Base-by-base conservation (phyloP, 2,329 filamentous ascomycete species). In the Tolypocladium sp. region DNA sequence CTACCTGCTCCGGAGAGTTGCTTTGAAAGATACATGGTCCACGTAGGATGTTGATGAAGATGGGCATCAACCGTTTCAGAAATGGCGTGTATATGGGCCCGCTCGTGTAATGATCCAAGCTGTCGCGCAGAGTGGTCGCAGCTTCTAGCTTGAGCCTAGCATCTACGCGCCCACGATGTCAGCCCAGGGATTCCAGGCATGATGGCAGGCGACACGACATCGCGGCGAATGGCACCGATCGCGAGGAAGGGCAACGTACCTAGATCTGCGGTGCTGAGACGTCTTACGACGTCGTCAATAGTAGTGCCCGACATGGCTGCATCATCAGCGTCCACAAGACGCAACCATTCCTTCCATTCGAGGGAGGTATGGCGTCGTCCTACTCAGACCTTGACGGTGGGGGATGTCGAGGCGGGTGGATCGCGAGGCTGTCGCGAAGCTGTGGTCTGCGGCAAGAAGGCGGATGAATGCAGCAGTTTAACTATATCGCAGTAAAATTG, bases 1-100 rank as follows among this genome's bases (percentile, higher is more conserved):
- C 71, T 74, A 92, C 89, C 82, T 97, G 94, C 70, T 99, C 94
- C 57, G 86, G 82, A 2, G 91, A 95, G 68, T 88, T 91, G 72
- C 90, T 96, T 66, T 93, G 88, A 71, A 99, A 97, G 64, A 95
- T 90, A 44, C 92, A 92, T 68, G 89, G 87, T 58, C 91, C 91
- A 69, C 88, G 87, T 57, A 99, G 79, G 58, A 96, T 90, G 71
- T 83, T 86, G 70, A 94, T 84, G 76, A 97, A 94, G 40, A 96
- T 85, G 44, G 94, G 94, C 77, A 97, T 89, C 68, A 97, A 81
- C 74, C 90, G 90, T 70, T 90, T 85, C 61, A 99, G 81, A 72
- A 99, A 97, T 56, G 83, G 80, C 35, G 84, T 76, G 72, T 97
- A 99, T 67, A 86, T 86, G 58, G 83, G 81, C 57, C 90, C 87